Evolutionary conservation across 208 protist genomes (phyloP), one percentile per base, ranked within the genome.

Genomic region (Trypanosomatidae sp.): DNA sequence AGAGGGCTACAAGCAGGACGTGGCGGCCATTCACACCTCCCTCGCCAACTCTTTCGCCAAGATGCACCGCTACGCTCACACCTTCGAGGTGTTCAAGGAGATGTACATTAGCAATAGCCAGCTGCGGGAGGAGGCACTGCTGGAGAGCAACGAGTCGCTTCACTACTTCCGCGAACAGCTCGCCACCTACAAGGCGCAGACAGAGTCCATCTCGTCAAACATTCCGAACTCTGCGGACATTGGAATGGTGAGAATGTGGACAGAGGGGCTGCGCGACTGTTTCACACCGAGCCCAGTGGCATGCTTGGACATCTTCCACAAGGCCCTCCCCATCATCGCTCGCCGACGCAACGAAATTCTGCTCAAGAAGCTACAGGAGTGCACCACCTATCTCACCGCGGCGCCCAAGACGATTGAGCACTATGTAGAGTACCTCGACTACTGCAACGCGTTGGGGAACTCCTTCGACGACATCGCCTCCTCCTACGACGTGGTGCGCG

Each of bases 81-180:
- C 69, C 58, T 98, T 98, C 75, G 85, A 97, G 25, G 77, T 79
- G 39, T 97, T 96, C 74, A 77, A 87, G 62, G 87, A 96, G 36
- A 97, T 98, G 84, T 98, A 94, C 75, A 77, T 97, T 50, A 86
- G 87, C 39, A 98, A 98, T 76, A 70, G 58, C 22, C 44, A 71
- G 22, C 74, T 98, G n/a, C 85, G 96, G 67, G 83, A 82, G 30
- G 79, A 93, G 44, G 53, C 62, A 39, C 78, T 97, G 28, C 76
- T 82, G 69, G 22, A 90, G 55, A 66, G 83, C 62, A 78, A 89
- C 70, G 77, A 88, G 65, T 73, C 84, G 12, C 66, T 98, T 30
- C 92, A 97, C 33, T 98, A 92, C 74, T 98, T 97, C 81, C 84
- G 91, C 62, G 88, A 98, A 50, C 82, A 85, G 36, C 88, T 98